A percentile compares a stretch with the other conserved stretches of the same genome.
These are phyloP conservation scores for Alectoria sarmentosa DNA, from an alignment of 495 filamentous ascomycete genomes.

Conservation along the genomic window DNA sequence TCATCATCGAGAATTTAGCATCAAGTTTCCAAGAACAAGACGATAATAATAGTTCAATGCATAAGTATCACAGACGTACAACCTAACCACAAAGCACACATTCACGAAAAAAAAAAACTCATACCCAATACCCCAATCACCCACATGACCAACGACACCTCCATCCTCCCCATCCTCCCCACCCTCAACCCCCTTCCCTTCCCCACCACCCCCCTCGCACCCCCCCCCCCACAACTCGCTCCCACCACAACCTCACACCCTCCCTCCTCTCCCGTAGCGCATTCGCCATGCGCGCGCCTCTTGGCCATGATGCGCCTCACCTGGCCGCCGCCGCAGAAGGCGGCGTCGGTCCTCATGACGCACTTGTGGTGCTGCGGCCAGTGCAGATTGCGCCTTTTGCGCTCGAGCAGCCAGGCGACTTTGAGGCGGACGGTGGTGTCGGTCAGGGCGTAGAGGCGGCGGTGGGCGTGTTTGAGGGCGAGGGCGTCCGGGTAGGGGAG, in stretches of 20 bases:
- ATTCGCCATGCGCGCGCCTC: slow-evolving; percentile 23
- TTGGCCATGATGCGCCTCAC: slow-evolving; percentile 23
- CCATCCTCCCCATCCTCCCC: slow-evolving; percentile 29
- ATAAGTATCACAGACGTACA: neutral
- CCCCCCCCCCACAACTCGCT: slow-evolving; percentile 17
- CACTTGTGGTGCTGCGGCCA: slow-evolving; percentile 20
- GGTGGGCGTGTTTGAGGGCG: slow-evolving; percentile 48
- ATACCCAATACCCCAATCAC: slow-evolving; percentile 34
- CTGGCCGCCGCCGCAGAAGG: slow-evolving; percentile 21
- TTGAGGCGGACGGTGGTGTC: slow-evolving; percentile 47
- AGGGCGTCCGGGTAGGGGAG: slow-evolving; percentile 54
- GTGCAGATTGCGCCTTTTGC: slow-evolving; percentile 26
- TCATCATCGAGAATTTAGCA: too few relatives aligned
- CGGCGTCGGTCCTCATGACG: slow-evolving; percentile 21
- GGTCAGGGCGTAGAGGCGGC: slow-evolving; percentile 46
- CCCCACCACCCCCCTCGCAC: neutral
- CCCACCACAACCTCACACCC: slow-evolving; percentile 26
- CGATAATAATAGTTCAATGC: too few relatives aligned
- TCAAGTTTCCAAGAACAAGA: too few relatives aligned
- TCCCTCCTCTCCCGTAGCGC: slow-evolving; percentile 3
- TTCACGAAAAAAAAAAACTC: slow-evolving; percentile 14
- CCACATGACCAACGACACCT: slow-evolving; percentile 54
- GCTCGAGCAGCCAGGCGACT: slow-evolving; percentile 50
- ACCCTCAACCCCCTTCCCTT: slow-evolving; percentile 3
- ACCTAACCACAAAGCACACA: slow-evolving; percentile 4